These are phyloP conservation scores for Amanita jacksonii DNA, from an alignment of 768 basidiomycete genomes.

Conservation along the genomic window DNA sequence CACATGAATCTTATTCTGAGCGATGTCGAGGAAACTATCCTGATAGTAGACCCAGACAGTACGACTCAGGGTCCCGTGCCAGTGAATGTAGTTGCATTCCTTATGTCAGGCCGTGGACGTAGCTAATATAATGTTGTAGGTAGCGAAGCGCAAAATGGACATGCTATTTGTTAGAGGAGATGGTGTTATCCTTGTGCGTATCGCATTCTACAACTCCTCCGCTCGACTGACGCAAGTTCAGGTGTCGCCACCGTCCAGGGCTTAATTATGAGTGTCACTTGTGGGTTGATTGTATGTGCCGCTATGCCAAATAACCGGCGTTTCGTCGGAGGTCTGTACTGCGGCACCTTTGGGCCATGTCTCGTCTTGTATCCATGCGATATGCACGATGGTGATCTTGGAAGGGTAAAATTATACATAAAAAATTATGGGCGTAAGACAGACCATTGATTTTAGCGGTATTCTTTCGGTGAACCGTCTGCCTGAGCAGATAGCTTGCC, in stretches of 20 bases:
- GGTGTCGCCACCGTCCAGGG: constrained; percentile 78
- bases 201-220: not conserved
- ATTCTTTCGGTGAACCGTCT: constrained; percentile 46
- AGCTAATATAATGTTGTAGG: constrained; percentile 30
- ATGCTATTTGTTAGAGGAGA: constrained; percentile 98
- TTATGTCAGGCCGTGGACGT: not conserved
- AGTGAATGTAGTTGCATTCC: constrained; percentile 44
- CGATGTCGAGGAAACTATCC: constrained; percentile 95
- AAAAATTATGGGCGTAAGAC: constrained; percentile 18
- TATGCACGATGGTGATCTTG: constrained; percentile 65
- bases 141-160: constrained; percentile 89
- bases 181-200: constrained; percentile 85
- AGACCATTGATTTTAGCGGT: constrained; percentile 56
- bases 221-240: constrained; percentile 19
- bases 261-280: constrained; percentile 33
- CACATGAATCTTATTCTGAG: constrained; percentile 99
- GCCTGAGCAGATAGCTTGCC: constrained; percentile 54
- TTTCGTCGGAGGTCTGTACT: constrained; percentile 55
- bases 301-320: constrained; percentile 2
- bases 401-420: constrained; percentile 11
- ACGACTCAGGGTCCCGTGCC: constrained; percentile 45
- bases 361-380: constrained; percentile 66
- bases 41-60: constrained; percentile 87
- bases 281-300: not conserved
- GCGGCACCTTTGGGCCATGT: constrained; percentile 63